Base-by-base conservation (phyloP, 2,329 filamentous ascomycete genomes). In the Trichoderma sp. region DNA sequence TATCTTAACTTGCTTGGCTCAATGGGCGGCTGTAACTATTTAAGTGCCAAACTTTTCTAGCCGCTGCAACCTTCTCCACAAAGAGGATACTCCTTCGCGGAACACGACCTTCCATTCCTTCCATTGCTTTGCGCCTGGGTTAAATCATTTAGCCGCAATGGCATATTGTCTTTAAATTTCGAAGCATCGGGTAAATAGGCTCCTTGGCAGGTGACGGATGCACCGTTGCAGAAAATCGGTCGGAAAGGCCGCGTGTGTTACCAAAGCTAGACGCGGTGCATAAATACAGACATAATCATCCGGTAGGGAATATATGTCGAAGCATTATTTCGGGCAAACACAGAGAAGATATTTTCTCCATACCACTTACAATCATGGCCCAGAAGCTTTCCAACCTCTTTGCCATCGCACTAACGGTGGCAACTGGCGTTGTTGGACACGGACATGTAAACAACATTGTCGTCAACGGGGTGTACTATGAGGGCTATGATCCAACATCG, bases 391-490 rank as follows among this genome's bases (percentile, higher is more conserved):
- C 40, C 14, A 67, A 52, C 16, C 55, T 67, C 55, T 55, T 67
- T 40, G 21, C 49, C 21, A 67, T 29, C 55, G 64, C 55, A 67
- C 40, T 67, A 10, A 49, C 40, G 55, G 64, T 52, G 21, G 64
- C 64, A 10, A 67, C 64, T 31, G 55, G 64, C 21, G 64, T 67
- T 59, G 55, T 59, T 11, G 64, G 64, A 52, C 27, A 84, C 72
- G 82, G 82, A 4, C 81, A 83, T 70, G 79, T 84, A 68, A 74
- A 75, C 67, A 76, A 82, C 73, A 77, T 83, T 70, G 76, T 83
- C 64, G 73, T 83, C 76, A 81, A 83, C 70, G 82, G 83, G 29
- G 77, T 83, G 59, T 82, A 69, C 43, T 77, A 83, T 72, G 72
- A 78, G 43, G 81, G 79, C 68, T 85, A 83, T 72, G 77, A 82